These are phyloP conservation scores for Rhododendron ovatum DNA, from an alignment of 148 eudicot species.

Conservation along the genomic window DNA sequence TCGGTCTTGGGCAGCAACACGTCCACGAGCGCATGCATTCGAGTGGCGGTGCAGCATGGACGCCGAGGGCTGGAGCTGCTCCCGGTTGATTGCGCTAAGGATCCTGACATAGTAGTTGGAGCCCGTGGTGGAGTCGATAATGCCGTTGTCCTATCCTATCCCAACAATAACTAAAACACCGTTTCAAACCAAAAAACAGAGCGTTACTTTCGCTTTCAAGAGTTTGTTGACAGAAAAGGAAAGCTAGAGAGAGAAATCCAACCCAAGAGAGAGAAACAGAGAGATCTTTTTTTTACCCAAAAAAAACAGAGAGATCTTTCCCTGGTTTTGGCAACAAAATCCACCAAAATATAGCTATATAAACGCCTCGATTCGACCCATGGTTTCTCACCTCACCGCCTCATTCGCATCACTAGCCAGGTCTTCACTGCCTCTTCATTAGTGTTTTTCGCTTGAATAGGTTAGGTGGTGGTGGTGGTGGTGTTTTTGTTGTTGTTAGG, in stretches of 20 bases:
- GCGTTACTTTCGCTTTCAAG: slow-evolving; percentile 11
- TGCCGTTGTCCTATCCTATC: no score
- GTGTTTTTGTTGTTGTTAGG: not conserved
- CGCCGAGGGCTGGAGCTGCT: no score
- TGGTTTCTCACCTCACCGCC: not conserved
- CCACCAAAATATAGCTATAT: not conserved
- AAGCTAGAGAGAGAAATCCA: slow-evolving; percentile 24
- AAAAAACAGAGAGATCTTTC: no score
- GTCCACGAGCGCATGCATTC: no score
- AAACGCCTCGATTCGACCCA: not conserved
- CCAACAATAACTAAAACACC: not conserved
- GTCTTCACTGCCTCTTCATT: not conserved
- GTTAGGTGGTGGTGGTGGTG: not conserved
- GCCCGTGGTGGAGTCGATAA: no score
- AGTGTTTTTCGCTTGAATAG: not conserved
- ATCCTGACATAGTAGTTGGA: no score
- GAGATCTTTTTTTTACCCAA: not conserved
- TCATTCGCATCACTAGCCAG: not conserved
- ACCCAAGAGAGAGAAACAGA: not conserved
- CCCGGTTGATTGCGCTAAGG: no score
- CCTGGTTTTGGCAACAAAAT: not conserved
- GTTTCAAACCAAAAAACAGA: no score
- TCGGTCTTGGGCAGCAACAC: no score
- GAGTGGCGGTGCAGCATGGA: no score
- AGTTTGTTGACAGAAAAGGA: slow-evolving; percentile 21